Percentiles rank a stretch among this genome's conserved stretches.
Conservation (phyloP, 345 rosid genomes). For the Populus pruinosa region DNA sequence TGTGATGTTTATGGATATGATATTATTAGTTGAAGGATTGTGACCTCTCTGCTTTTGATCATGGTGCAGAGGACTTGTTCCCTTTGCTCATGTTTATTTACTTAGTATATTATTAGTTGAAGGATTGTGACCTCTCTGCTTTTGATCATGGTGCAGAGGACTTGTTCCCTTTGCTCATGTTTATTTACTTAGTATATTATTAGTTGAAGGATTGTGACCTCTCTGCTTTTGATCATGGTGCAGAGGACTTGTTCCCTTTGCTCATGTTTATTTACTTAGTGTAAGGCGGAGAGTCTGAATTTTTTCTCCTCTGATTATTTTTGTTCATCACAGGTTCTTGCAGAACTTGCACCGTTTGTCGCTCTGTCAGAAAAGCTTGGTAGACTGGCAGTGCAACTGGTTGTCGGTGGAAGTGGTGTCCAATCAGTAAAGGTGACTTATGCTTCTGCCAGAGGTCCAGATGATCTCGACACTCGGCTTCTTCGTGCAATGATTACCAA, state of each 20-base stretch:
- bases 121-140: background rate
- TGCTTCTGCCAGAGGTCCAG: slow-evolving; percentile 22
- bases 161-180: background rate
- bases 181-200: background rate
- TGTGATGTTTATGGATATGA: background rate
- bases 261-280: background rate
- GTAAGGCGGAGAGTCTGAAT: background rate
- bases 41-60: background rate
- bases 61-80: background rate
- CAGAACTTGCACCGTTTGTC: slow-evolving; percentile 23
- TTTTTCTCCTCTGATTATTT: background rate
- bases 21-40: background rate
- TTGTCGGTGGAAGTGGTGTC: slow-evolving; percentile 23
- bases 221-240: background rate
- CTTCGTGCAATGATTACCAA: slow-evolving; percentile 27
- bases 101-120: background rate
- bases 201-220: background rate
- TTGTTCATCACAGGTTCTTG: slow-evolving; percentile 12
- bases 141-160: background rate
- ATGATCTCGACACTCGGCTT: slow-evolving; percentile 21
- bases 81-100: background rate
- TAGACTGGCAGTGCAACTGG: slow-evolving; percentile 22
- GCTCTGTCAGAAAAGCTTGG: slow-evolving; percentile 25
- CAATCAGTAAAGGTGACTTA: slow-evolving; percentile 17
- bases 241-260: background rate